phyloP scores from a whole-genome alignment of 116 monocot species.

The Iris pallida region DNA sequence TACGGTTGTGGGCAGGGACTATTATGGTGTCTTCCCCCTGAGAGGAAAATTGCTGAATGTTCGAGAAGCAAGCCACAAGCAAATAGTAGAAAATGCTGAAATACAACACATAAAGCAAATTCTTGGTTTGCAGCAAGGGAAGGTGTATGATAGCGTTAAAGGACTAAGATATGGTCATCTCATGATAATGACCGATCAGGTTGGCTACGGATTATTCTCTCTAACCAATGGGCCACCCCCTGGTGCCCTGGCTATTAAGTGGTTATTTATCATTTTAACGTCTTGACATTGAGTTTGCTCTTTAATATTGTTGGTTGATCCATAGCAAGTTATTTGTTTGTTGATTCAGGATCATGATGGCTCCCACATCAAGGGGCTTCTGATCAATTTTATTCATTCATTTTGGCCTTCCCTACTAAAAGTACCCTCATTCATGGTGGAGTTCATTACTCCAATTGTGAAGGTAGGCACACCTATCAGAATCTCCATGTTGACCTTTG shows the following conservation, averaged over 20 bases:
- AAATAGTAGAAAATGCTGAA: constrained; percentile 88
- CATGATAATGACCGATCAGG: constrained; percentile 99
- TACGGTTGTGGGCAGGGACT: constrained; percentile 71
- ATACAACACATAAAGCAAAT: constrained; percentile 88
- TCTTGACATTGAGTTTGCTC: not conserved
- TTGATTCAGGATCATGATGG: constrained; percentile 89
- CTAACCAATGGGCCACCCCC: too few species aligned
- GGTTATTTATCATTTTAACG: too few species aligned
- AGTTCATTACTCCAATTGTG: constrained; percentile 93
- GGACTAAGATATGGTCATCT: constrained; percentile 92
- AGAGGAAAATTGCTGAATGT: constrained; percentile 92
- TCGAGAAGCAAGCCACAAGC: constrained; percentile 81
- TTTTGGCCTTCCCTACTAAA: constrained; percentile 96
- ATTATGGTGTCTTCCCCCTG: constrained; percentile 87
- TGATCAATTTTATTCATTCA: constrained; percentile 89
- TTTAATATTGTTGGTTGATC: not conserved
- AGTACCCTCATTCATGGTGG: constrained; percentile 78
- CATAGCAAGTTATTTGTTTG: not conserved
- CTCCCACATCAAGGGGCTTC: constrained; percentile 88
- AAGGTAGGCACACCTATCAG: constrained; percentile 44
- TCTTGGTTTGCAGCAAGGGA: constrained; percentile 92
- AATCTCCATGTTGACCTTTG: not conserved
- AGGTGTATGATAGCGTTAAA: constrained; percentile 75
- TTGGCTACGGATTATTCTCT: not conserved
- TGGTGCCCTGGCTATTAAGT: too few species aligned